A percentile compares a stretch with the other conserved stretches of the same genome.
Evolutionary conservation across 169 alveolate species (phyloP).

Genomic region (Plasmodium ovale): DNA sequence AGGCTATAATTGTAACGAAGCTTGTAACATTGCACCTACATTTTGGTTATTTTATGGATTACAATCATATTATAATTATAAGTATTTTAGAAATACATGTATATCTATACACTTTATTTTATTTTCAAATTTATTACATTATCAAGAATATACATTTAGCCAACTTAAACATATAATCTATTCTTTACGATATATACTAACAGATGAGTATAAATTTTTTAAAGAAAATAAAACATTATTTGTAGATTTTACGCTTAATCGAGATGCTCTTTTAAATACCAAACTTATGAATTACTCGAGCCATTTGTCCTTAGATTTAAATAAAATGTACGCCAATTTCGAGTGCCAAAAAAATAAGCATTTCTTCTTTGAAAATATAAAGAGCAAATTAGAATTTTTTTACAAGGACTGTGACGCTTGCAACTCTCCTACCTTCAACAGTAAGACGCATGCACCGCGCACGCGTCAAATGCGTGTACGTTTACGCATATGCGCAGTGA

Average conservation of each 20-base stretch:
- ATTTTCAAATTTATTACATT: conserved; percentile 75
- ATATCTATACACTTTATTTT: conserved; percentile 82
- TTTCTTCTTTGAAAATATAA: conserved; percentile 33
- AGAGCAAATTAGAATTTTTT: conserved; percentile 51
- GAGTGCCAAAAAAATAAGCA: conserved; percentile 39
- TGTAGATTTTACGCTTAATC: conserved; percentile 32
- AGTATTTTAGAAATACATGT: conserved; percentile 84
- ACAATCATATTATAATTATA: conserved; percentile 81
- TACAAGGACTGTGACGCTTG: conserved; percentile 67
- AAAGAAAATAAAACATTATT: conserved; percentile 36
- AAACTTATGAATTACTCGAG: conserved; percentile 39
- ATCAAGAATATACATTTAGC: conserved; percentile 53
- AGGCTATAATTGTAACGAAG: conserved; percentile 96
- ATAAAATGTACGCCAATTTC: conserved; percentile 32
- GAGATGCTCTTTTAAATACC: conserved; percentile 49
- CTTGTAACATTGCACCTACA: conserved; percentile 94
- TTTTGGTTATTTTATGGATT: conserved; percentile 90
- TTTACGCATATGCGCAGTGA: too few relatives aligned
- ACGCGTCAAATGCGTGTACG: background rate
- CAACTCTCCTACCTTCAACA: conserved; percentile 55
- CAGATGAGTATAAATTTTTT: conserved; percentile 55
- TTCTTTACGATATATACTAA: conserved; percentile 29
- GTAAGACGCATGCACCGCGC: too few relatives aligned
- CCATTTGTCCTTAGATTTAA: conserved; percentile 21
- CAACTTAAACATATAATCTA: conserved; percentile 55